Conservation (phyloP, 2,329 filamentous ascomycete genomes). For the Colletotrichum filicis region DNA sequence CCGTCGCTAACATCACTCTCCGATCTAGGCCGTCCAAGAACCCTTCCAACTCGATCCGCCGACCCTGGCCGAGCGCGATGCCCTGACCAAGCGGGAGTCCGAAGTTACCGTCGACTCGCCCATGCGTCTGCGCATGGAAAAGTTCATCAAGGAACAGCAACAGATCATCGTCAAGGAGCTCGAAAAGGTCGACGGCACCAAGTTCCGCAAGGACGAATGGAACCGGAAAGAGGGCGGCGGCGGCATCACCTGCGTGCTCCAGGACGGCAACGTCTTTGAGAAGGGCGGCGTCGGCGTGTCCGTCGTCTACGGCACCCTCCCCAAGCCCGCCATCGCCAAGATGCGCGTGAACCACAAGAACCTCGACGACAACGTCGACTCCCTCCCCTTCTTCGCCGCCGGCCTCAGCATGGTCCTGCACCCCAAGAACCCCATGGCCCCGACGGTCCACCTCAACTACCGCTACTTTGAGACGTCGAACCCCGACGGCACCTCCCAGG, state of each 20-base stretch:
- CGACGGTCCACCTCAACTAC: slow-evolving; percentile 98
- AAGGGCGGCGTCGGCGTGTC: slow-evolving; percentile 97
- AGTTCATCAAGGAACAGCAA: slow-evolving; percentile 94
- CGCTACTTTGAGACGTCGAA: slow-evolving; percentile 97
- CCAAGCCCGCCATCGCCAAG: slow-evolving; percentile 86
- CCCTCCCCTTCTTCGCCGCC: slow-evolving; percentile 93
- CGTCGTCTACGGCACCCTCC: slow-evolving; percentile 92
- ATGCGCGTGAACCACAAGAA: slow-evolving; percentile 97
- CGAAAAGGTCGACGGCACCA: slow-evolving; percentile 83
- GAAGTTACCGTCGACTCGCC: slow-evolving; percentile 82
- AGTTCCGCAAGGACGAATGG: slow-evolving; percentile 90
- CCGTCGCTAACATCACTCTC: slow-evolving; percentile 22
- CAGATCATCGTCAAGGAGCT: slow-evolving; percentile 86
- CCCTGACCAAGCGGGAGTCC: slow-evolving; percentile 80
- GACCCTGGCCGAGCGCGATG: slow-evolving; percentile 87
- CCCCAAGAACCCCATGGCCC: slow-evolving; percentile 94
- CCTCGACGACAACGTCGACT: slow-evolving; percentile 79
- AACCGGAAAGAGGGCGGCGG: slow-evolving; percentile 88
- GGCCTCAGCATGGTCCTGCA: slow-evolving; percentile 94
- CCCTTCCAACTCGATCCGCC: slow-evolving; percentile 67
- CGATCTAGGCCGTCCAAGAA: slow-evolving; percentile 52
- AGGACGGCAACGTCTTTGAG: slow-evolving; percentile 97
- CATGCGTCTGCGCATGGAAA: slow-evolving; percentile 98
- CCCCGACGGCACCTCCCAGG: slow-evolving; percentile 80
- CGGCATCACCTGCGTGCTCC: slow-evolving; percentile 92